A percentile compares a stretch with the other conserved stretches of the same genome.
phyloP scores from a whole-genome alignment of 306 rosid genomes.

The Lupinus albus region DNA sequence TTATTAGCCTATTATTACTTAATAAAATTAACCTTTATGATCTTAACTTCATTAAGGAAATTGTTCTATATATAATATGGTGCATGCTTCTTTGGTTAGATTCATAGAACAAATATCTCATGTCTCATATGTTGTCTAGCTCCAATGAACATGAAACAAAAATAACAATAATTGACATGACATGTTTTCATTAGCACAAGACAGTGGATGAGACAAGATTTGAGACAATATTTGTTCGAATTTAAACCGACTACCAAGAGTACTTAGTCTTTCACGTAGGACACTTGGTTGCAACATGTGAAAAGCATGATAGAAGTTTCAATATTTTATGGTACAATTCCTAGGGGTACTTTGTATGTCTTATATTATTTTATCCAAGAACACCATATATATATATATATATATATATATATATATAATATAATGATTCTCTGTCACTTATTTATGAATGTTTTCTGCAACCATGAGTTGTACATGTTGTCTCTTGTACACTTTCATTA shows the following conservation, averaged over 20 bases:
- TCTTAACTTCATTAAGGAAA: too few relatives aligned
- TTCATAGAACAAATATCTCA: too few relatives aligned
- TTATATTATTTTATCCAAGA: slow-evolving; percentile 36
- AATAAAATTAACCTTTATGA: neutral
- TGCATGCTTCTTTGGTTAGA: slow-evolving; percentile 35
- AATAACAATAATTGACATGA: too few relatives aligned
- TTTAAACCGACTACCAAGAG: slow-evolving; percentile 19
- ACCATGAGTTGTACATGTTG: neutral
- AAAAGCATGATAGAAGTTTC: slow-evolving; percentile 31
- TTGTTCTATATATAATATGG: neutral
- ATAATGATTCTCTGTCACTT: too few relatives aligned
- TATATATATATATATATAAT: too few relatives aligned
- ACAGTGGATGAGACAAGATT: too few relatives aligned
- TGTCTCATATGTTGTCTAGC: too few relatives aligned
- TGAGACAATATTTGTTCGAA: too few relatives aligned
- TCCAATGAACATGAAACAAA: too few relatives aligned
- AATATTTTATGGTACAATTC: slow-evolving; percentile 34
- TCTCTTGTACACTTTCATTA: slow-evolving; percentile 17
- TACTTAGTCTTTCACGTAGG: slow-evolving; percentile 41
- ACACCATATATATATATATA: too few relatives aligned
- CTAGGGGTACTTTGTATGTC: slow-evolving; percentile 23
- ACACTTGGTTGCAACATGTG: slow-evolving; percentile 35
- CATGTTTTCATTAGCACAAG: too few relatives aligned
- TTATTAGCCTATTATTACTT: slow-evolving; percentile 12
- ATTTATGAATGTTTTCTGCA: slow-evolving; percentile 14